Base-by-base conservation (phyloP, 257 asterid genomes). In the Ilex asprella region DNA sequence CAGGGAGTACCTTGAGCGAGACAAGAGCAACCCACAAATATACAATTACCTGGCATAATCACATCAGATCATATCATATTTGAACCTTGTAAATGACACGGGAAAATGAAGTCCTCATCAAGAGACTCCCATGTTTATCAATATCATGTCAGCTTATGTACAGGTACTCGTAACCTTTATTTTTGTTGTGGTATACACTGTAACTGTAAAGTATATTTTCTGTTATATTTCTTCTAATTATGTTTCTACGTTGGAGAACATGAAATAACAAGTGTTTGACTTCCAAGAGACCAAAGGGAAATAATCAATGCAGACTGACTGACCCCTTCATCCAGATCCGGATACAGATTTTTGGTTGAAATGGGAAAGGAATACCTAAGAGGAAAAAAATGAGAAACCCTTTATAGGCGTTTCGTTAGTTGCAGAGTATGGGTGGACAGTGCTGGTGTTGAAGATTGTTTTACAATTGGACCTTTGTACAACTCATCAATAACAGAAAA, bases 1-100 rank as follows among this genome's bases (percentile, higher is more conserved):
- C 69, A 72, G 98, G 75, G 98, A 91, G 81, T 91, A 88, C 69
- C 74, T 91, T 65, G 98, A 91, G 66, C 83, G 98, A 0, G 98
- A 91, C 84, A 91, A 88, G 66, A 87, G 55, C 69, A 89, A 92
- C 81, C 93, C 99, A 21, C 99, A 92, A 78, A 71, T 88, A 72
- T 91, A 91, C 88, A 91, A 91, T 71, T 91, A 91, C 79, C 95
- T 86, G 64, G 98, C 98, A 2, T 91, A 71, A 83, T 61, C 6
- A 21, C 14, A 55, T 50, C 55, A 39, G 67, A 51, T 39, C 82
- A 72, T 69, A 52, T 62, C 44, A 10, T 32, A 39, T 46, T 21
- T 67, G 66, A 61, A 58, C 69, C 74, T 67, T 61, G 82, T 71
- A 73, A 66, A 76, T 59, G 69, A 67, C 70, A 59, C 66, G 80